A percentile compares a stretch with the other conserved stretches of the same genome.
Conservation (phyloP, 1,284 basidiomycete genomes). For the Tylopilus sp. region DNA sequence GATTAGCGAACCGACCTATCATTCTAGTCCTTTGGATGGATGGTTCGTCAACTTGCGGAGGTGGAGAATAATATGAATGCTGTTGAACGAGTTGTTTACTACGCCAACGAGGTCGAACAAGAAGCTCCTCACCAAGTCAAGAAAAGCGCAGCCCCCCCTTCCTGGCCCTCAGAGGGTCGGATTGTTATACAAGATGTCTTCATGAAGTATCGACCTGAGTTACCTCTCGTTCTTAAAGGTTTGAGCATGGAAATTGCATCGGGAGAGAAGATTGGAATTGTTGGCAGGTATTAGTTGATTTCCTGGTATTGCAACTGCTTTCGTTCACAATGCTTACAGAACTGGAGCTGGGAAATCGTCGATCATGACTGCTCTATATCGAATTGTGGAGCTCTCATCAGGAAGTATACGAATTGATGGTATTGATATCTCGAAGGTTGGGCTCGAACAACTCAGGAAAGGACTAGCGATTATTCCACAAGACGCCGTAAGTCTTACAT, state of each 20-base stretch:
- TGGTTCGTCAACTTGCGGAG: slow-evolving; percentile 80
- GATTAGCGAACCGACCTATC: slow-evolving; percentile 5
- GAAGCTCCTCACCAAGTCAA: slow-evolving; percentile 72
- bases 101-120: slow-evolving; percentile 56
- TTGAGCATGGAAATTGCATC: slow-evolving; percentile 61
- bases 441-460: slow-evolving; percentile 61
- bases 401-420: slow-evolving; percentile 67
- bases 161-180: slow-evolving; percentile 68
- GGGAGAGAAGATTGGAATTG: slow-evolving; percentile 89
- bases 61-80: slow-evolving; percentile 93
- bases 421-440: slow-evolving; percentile 64
- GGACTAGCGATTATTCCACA: slow-evolving; percentile 87
- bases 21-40: slow-evolving; percentile 69
- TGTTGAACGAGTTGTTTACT: slow-evolving; percentile 81
- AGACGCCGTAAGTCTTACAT: slow-evolving; percentile 60
- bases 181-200: slow-evolving; percentile 62
- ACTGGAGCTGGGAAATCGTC: slow-evolving; percentile 79
- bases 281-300: slow-evolving; percentile 49
- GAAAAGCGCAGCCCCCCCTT: slow-evolving; percentile 50
- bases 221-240: slow-evolving; percentile 65
- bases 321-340: slow-evolving; percentile 32
- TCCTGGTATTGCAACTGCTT: neutral
- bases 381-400: slow-evolving; percentile 60
- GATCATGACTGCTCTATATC: slow-evolving; percentile 55
- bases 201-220: slow-evolving; percentile 68